Evolutionary conservation across 768 basidiomycete species (phyloP).

Genomic region (Podaxis sp.): DNA sequence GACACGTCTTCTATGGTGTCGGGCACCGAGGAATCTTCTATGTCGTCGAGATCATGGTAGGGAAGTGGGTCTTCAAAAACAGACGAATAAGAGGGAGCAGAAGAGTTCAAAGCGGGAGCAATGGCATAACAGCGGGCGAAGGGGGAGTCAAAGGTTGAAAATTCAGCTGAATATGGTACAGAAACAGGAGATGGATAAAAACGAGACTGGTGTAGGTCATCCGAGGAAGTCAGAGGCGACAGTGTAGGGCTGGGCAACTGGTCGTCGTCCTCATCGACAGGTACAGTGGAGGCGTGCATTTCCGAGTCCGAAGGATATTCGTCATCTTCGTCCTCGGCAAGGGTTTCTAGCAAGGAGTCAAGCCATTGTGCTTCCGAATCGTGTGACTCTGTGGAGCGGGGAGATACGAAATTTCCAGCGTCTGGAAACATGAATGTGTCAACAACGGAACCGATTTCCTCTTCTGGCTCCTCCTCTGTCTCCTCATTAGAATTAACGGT

Average conservation of each 20-base stretch:
- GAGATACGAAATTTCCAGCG: slow-evolving; percentile 49
- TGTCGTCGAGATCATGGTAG: slow-evolving; percentile 57
- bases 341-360: slow-evolving; percentile 71
- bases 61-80: slow-evolving; percentile 56
- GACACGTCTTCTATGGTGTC: slow-evolving; percentile 83
- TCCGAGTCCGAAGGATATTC: slow-evolving; percentile 42
- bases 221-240: slow-evolving; percentile 75
- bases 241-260: slow-evolving; percentile 54
- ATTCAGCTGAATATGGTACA: slow-evolving; percentile 37
- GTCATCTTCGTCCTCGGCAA: slow-evolving; percentile 70
- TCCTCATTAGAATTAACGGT: slow-evolving; percentile 32
- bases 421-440: slow-evolving; percentile 83
- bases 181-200: slow-evolving; percentile 43
- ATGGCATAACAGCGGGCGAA: slow-evolving; percentile 45
- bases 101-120: slow-evolving; percentile 40
- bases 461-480: slow-evolving; percentile 40
- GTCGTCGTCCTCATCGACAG: slow-evolving; percentile 64
- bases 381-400: slow-evolving; percentile 29
- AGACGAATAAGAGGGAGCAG: slow-evolving; percentile 40
- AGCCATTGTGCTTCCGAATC: slow-evolving; percentile 78
- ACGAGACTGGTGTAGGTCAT: slow-evolving; percentile 55
- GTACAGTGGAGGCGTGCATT: slow-evolving; percentile 38
- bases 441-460: slow-evolving; percentile 44
- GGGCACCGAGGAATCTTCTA: slow-evolving; percentile 67
- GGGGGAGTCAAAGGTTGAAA: slow-evolving; percentile 10